A percentile compares a stretch with the other conserved stretches of the same genome.
Conservation (phyloP, 768 basidiomycete genomes). For the Cubamyces lactineus region DNA sequence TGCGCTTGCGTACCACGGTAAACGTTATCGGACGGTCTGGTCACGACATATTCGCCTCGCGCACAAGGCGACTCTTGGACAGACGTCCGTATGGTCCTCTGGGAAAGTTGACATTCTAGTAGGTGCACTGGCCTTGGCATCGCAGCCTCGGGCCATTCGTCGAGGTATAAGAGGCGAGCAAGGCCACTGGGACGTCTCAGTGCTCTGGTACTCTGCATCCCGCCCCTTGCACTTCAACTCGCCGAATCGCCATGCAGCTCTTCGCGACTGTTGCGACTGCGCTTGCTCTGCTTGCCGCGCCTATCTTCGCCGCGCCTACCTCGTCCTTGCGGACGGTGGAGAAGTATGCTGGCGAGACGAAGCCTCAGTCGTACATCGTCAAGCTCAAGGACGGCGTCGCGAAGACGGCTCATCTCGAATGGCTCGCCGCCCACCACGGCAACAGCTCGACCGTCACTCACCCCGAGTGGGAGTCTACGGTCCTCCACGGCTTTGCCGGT, state of each 20-base stretch:
- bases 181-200: background rate
- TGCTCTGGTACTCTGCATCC: constrained; percentile 9
- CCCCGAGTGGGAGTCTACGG: constrained; percentile 22
- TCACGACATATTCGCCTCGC: constrained; percentile 8
- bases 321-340: constrained; percentile 4
- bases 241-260: constrained; percentile 1
- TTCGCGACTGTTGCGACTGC: constrained; percentile 11
- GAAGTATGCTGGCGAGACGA: constrained; percentile 22
- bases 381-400: constrained; percentile 27
- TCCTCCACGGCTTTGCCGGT: constrained; percentile 33
- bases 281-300: constrained; percentile 12
- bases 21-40: constrained; percentile 1
- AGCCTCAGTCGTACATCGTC: constrained; percentile 28
- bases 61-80: background rate
- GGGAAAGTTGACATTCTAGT: background rate
- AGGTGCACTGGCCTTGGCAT: background rate
- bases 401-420: constrained; percentile 25
- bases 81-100: background rate
- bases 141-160: background rate
- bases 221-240: background rate
- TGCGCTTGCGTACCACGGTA: background rate
- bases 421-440: constrained; percentile 16
- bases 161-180: background rate
- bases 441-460: constrained; percentile 22
- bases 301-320: constrained; percentile 5